These are phyloP conservation scores for Chrysosporium keratinophilum DNA, from an alignment of 2,329 filamentous ascomycete genomes.

Conservation along the genomic window DNA sequence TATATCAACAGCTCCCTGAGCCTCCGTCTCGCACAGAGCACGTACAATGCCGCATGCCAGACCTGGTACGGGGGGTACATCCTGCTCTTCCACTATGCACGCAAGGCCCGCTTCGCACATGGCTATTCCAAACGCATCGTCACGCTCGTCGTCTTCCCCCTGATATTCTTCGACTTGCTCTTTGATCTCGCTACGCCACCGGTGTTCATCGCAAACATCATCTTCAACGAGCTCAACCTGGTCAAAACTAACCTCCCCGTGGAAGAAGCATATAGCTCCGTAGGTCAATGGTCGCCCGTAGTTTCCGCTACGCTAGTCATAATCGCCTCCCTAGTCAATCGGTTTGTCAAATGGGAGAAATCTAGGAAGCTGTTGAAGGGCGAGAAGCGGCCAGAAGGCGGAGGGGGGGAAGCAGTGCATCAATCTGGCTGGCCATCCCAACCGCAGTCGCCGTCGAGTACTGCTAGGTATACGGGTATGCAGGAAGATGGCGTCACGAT, in stretches of 20 bases:
- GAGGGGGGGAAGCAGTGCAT: not conserved
- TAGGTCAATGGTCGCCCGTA: constrained; percentile 23
- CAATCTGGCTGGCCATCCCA: not conserved
- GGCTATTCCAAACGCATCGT: constrained; percentile 9
- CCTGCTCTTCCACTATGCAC: constrained; percentile 18
- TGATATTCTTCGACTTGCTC: constrained; percentile 19
- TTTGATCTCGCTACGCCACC: constrained; percentile 20
- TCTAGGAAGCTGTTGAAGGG: constrained; percentile 6
- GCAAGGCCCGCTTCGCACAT: constrained; percentile 9
- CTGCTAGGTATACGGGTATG: not conserved
- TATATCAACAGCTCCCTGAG: constrained; percentile 16
- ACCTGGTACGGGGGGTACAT: constrained; percentile 23
- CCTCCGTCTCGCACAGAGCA: constrained; percentile 16
- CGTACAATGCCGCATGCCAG: constrained; percentile 20
- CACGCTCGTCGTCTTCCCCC: constrained; percentile 16
- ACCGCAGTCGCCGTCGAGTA: not conserved
- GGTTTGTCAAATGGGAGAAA: constrained; percentile 14
- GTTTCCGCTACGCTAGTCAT: constrained; percentile 20
- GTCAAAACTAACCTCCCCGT: constrained; percentile 17
- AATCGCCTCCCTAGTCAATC: constrained; percentile 20
- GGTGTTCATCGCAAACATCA: constrained; percentile 21
- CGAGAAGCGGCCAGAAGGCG: constrained; percentile 10
- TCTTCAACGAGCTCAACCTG: constrained; percentile 22
- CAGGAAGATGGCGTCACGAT: constrained; percentile 12
- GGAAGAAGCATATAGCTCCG: constrained; percentile 19